Evolutionary conservation across 2,329 filamentous ascomycete species (phyloP).

Genomic region (Diplodia sapinea): DNA sequence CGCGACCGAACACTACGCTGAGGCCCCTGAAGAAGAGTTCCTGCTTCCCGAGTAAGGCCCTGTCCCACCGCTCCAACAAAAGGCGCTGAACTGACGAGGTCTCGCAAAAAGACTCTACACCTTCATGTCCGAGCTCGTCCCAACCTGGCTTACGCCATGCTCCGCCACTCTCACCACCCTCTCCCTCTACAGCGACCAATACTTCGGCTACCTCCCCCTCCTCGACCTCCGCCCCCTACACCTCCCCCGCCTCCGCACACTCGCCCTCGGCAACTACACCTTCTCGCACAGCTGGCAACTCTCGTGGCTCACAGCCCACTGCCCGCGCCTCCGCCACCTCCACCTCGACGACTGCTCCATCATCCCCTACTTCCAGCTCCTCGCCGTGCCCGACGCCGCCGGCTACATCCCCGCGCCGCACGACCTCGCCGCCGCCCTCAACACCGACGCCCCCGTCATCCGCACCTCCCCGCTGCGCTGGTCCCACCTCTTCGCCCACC

Average conservation of each 20-base stretch:
- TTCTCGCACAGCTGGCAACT: constrained; percentile 56
- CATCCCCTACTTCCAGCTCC: constrained; percentile 32
- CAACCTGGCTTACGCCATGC: constrained; percentile 36
- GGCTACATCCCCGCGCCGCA: background rate
- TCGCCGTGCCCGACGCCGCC: background rate
- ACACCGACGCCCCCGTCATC: background rate
- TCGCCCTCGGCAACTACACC: constrained; percentile 51
- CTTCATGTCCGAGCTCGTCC: constrained; percentile 35
- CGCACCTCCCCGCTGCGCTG: background rate
- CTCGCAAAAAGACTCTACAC: constrained; percentile 31
- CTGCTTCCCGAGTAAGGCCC: background rate
- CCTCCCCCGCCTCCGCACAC: constrained; percentile 50
- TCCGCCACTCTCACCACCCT: constrained; percentile 48
- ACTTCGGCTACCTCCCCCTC: constrained; percentile 51
- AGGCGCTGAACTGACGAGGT: background rate
- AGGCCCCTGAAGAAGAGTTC: background rate
- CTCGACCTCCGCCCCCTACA: constrained; percentile 43
- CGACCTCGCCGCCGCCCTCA: too few relatives aligned
- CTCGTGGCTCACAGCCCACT: constrained; percentile 54
- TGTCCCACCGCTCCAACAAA: background rate
- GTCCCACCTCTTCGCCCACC: background rate
- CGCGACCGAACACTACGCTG: background rate
- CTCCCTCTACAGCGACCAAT: constrained; percentile 40
- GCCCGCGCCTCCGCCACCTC: constrained; percentile 48
- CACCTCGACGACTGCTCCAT: constrained; percentile 55